Conservation (phyloP, 1,139 yeast species). For the Kodamaea ohmeri region DNA sequence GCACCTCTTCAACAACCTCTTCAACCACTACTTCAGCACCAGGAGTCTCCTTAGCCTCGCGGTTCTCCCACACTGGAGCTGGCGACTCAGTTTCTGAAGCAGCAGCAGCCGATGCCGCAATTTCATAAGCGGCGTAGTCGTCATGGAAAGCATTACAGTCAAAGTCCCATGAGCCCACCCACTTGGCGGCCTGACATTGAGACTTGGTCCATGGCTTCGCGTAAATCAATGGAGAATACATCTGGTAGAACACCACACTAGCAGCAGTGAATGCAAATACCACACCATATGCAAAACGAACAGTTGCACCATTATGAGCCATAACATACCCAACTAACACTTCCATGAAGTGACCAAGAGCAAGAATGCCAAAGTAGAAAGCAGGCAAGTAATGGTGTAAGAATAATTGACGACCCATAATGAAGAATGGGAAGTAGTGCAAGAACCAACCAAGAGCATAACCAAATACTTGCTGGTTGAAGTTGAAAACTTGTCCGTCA, state of each 20-base stretch:
- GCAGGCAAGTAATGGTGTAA: slow-evolving; percentile 92
- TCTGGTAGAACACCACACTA: slow-evolving; percentile 55
- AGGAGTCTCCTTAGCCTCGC: slow-evolving; percentile 11
- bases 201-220: slow-evolving; percentile 79
- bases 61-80: slow-evolving; percentile 13
- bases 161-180: slow-evolving; percentile 77
- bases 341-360: slow-evolving; percentile 80
- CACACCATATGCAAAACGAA: slow-evolving; percentile 35
- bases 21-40: neutral
- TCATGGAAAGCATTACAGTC: slow-evolving; percentile 62
- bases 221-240: slow-evolving; percentile 73
- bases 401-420: slow-evolving; percentile 93
- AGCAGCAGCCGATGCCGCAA: slow-evolving; percentile 24
- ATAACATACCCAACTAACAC: slow-evolving; percentile 51
- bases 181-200: slow-evolving; percentile 60
- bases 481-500: slow-evolving; percentile 61
- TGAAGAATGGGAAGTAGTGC: slow-evolving; percentile 83
- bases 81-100: no score
- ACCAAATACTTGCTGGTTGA: slow-evolving; percentile 66
- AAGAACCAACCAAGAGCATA: slow-evolving; percentile 79
- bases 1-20: neutral
- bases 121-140: slow-evolving; percentile 26
- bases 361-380: slow-evolving; percentile 81
- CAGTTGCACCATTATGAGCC: slow-evolving; percentile 27
- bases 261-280: slow-evolving; percentile 48